A percentile compares a stretch with the other conserved stretches of the same genome.
Evolutionary conservation across 768 basidiomycete genomes (phyloP).

Genomic region (Zangia roseola): DNA sequence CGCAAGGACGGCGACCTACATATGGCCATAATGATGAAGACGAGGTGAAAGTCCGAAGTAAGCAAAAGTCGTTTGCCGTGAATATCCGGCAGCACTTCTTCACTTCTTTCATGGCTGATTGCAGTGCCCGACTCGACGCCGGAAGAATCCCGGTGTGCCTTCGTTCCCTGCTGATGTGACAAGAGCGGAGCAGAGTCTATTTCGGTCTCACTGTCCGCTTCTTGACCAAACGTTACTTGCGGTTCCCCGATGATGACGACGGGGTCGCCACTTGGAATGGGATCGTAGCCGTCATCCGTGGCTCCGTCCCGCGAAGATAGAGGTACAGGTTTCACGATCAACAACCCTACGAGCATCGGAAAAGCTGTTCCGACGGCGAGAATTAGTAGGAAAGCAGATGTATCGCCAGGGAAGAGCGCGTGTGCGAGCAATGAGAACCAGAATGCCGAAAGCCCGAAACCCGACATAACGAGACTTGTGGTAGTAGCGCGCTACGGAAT

Average conservation of each 20-base stretch:
- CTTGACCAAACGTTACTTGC: conserved; percentile 9
- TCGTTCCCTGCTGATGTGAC: conserved; percentile 14
- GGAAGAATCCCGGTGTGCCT: conserved; percentile 26
- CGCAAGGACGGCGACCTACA: conserved; percentile 38
- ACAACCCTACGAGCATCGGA: conserved; percentile 77
- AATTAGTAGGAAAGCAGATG: conserved; percentile 71
- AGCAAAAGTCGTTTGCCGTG: conserved; percentile 51
- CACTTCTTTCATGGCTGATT: not conserved
- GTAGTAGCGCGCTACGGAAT: conserved; percentile 62
- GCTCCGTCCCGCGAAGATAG: conserved; percentile 33
- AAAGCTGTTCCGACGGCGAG: conserved; percentile 76
- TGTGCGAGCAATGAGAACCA: conserved; percentile 80
- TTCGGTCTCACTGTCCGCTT: conserved; percentile 14
- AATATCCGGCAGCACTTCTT: conserved; percentile 45
- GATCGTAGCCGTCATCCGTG: conserved; percentile 17
- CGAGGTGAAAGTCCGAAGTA: conserved; percentile 61
- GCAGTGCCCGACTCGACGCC: conserved; percentile 26
- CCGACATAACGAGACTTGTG: conserved; percentile 78
- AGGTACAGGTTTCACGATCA: conserved; percentile 71
- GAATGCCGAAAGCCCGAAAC: conserved; percentile 90
- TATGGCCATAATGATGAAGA: conserved; percentile 54
- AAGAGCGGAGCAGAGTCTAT: conserved; percentile 23
- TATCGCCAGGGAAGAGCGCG: conserved; percentile 70
- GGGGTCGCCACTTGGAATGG: conserved; percentile 15
- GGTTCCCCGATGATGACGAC: conserved; percentile 26